phyloP scores from a whole-genome alignment of 495 filamentous ascomycete genomes.

The Xylaria scruposa region DNA sequence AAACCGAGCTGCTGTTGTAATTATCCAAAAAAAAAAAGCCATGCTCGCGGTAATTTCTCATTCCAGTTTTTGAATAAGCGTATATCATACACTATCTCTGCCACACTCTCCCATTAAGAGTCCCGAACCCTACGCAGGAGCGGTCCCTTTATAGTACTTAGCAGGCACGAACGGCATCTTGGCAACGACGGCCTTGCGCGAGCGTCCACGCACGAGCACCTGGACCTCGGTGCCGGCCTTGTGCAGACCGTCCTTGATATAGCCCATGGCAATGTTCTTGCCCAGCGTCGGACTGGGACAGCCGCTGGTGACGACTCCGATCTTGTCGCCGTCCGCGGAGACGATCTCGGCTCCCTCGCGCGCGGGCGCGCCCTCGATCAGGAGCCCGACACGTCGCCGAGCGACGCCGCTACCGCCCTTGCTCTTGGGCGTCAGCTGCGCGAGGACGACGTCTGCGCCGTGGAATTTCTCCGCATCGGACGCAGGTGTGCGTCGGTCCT shows the following conservation, averaged over 20 bases:
- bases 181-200: conserved; percentile 76
- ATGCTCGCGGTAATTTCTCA: not conserved
- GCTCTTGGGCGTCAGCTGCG: conserved; percentile 71
- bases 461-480: conserved; percentile 63
- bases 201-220: conserved; percentile 81
- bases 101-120: too few species aligned
- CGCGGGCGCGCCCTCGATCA: conserved; percentile 86
- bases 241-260: conserved; percentile 80
- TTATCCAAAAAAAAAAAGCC: not conserved
- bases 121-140: conserved; percentile 29
- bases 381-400: conserved; percentile 78
- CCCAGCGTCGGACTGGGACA: conserved; percentile 85
- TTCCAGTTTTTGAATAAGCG: not conserved
- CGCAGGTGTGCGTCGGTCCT: conserved; percentile 64
- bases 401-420: conserved; percentile 70
- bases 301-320: conserved; percentile 81
- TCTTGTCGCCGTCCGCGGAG: conserved; percentile 45
- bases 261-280: conserved; percentile 96
- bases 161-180: conserved; percentile 94
- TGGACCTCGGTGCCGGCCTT: conserved; percentile 86
- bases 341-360: conserved; percentile 87
- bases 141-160: conserved; percentile 69
- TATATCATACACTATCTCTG: not conserved
- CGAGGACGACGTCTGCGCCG: conserved; percentile 73
- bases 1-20: not conserved